Base-by-base conservation (phyloP, 2,329 filamentous ascomycete species). In the Talaromyces sp. region DNA sequence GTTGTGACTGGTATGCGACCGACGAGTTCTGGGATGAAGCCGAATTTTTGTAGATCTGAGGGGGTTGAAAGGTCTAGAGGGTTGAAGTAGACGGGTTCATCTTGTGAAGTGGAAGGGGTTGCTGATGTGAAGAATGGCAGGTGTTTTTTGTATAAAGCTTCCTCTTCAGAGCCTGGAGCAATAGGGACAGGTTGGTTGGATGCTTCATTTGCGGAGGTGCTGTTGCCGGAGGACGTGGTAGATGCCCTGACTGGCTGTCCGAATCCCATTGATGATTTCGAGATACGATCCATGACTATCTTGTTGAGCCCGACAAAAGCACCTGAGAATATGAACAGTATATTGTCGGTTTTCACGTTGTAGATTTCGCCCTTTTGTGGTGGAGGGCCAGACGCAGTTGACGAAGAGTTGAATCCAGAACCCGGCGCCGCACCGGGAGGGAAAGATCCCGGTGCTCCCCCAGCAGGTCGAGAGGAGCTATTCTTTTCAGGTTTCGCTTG, bases 261-360 rank as follows among this genome's bases (percentile, higher is more conserved):
- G 70, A 99, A 99, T 0, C 95, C 95, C 68, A 99, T 93, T 2
- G 91, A 90, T 11, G 87, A 86, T 71, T 90, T 92, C 12, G 92
- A 89, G 50, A 98, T 88, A n/a, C 95, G 88, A 63, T 92, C 89
- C 64, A 96, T 82, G 56, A 99, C 86, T 37, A 89, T 84, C 73
- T 96, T 96, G 71, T 97, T 91, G 1, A 98, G 82, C 1, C 93
- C 93, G 39, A 96, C 90, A 73, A 99, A 99, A 18, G 95, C 95
- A 18, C 95, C 95, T 12, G 93, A 96, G 74, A 95, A 96, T 46
- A 99, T 92, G 77, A 99, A 99, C 31, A 99, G 84, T 64, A 99
- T 98, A 69, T 98, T 97, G 67, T 92, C 93, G 0, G 95, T 99
- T 69, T 95, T 90, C 63, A 97, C 88, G 62, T 91, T 87, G 75